These are phyloP conservation scores for Peniophora sp. DNA, from an alignment of 1,284 basidiomycete species.

Conservation along the genomic window DNA sequence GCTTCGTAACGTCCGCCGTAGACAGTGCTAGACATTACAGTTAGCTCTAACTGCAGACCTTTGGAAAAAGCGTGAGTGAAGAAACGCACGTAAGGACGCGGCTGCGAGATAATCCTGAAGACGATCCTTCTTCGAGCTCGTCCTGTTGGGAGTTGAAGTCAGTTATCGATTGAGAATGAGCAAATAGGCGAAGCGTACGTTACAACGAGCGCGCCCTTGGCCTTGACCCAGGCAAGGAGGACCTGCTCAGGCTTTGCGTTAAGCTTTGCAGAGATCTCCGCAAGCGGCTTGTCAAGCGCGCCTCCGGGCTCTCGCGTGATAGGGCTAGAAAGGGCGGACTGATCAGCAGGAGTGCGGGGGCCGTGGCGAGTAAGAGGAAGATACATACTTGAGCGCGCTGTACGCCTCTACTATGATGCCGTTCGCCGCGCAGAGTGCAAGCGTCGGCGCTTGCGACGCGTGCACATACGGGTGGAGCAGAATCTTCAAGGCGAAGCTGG, in stretches of 20 bases:
- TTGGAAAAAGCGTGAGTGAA: not conserved
- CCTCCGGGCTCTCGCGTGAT: slow-evolving; percentile 65
- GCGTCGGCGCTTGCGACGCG: slow-evolving; percentile 37
- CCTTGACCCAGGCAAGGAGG: slow-evolving; percentile 58
- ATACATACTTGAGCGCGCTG: slow-evolving; percentile 50
- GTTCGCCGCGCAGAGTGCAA: slow-evolving; percentile 51
- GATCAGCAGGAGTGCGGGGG: not conserved
- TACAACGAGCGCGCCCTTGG: slow-evolving; percentile 60
- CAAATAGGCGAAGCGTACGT: slow-evolving; percentile 55
- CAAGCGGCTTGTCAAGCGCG: slow-evolving; percentile 60
- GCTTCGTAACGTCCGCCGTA: slow-evolving; percentile 28
- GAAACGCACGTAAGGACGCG: slow-evolving; percentile 33
- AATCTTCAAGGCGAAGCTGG: slow-evolving; percentile 29
- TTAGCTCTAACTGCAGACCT: slow-evolving; percentile 2
- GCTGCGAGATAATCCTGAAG: slow-evolving; percentile 49
- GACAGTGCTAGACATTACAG: slow-evolving; percentile 21
- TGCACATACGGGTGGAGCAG: slow-evolving; percentile 70
- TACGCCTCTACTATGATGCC: slow-evolving; percentile 70
- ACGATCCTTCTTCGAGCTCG: slow-evolving; percentile 45
- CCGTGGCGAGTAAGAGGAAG: not conserved
- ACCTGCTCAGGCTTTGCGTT: slow-evolving; percentile 64
- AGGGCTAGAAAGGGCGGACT: slow-evolving; percentile 32
- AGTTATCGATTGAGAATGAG: not conserved
- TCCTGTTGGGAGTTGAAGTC: too few species aligned
- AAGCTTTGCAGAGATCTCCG: slow-evolving; percentile 48